A percentile compares a stretch with the other conserved stretches of the same genome.
These are phyloP conservation scores for Curvularia sp. DNA, from an alignment of 2,329 filamentous ascomycete species.

Conservation along the genomic window DNA sequence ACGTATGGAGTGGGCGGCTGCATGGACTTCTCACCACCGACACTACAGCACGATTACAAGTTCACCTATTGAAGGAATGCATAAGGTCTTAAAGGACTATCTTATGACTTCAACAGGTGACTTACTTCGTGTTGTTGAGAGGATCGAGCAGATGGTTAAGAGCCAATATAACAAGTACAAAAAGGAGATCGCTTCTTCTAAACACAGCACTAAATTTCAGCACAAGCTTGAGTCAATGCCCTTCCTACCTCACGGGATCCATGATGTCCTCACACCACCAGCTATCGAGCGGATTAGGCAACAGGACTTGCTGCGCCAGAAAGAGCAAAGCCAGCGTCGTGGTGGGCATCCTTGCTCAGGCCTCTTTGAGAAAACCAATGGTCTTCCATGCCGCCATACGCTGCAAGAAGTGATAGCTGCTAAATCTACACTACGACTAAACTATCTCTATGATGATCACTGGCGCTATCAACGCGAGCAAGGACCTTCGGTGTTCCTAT, in stretches of 20 bases:
- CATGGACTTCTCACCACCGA: slow-evolving; percentile 19
- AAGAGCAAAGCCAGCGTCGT: slow-evolving; percentile 16
- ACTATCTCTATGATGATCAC: slow-evolving; percentile 12
- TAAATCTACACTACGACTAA: slow-evolving; percentile 6
- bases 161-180: slow-evolving; percentile 19
- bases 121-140: slow-evolving; percentile 17
- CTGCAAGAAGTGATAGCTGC: slow-evolving; percentile 6
- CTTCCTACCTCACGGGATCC: slow-evolving; percentile 17
- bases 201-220: slow-evolving; percentile 1
- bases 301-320: slow-evolving; percentile 20
- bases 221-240: slow-evolving; percentile 8
- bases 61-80: slow-evolving; percentile 21
- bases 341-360: slow-evolving; percentile 11
- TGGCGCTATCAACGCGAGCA: slow-evolving; percentile 17
- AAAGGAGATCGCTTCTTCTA: slow-evolving; percentile 20
- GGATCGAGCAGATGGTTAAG: slow-evolving; percentile 20
- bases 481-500: neutral
- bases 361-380: slow-evolving; percentile 16
- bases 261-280: slow-evolving; percentile 18
- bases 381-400: slow-evolving; percentile 12
- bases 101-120: slow-evolving; percentile 23
- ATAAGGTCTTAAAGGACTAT: slow-evolving; percentile 23
- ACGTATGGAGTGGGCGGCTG: slow-evolving; percentile 19
- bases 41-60: slow-evolving; percentile 23
- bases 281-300: slow-evolving; percentile 21